These are phyloP conservation scores for Epichloe sp. DNA, from an alignment of 2,329 filamentous ascomycete genomes.

Conservation along the genomic window DNA sequence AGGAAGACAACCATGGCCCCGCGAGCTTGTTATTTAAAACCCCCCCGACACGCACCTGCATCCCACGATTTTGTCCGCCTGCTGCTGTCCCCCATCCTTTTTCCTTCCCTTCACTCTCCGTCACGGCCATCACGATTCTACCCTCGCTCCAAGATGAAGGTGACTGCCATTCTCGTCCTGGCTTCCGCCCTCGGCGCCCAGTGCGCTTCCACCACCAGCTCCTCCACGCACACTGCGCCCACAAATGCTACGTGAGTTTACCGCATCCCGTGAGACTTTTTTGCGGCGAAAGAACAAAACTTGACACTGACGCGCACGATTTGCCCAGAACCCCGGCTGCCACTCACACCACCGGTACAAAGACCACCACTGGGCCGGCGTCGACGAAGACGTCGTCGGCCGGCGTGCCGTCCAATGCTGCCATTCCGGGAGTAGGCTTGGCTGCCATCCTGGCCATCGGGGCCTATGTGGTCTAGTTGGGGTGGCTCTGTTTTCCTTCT, in stretches of 20 bases:
- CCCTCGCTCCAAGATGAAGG: not conserved
- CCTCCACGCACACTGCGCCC: not conserved
- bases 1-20: too few relatives aligned
- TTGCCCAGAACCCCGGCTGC: not conserved
- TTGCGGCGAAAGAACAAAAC: too few relatives aligned
- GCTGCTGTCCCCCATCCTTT: too few relatives aligned
- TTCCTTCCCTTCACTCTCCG: too few relatives aligned
- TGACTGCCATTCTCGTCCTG: not conserved
- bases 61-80: too few relatives aligned
- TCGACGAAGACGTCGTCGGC: not conserved
- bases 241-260: not conserved
- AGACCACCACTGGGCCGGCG: not conserved
- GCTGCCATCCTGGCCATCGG: not conserved
- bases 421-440: not conserved
- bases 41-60: too few relatives aligned
- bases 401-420: not conserved
- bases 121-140: too few relatives aligned
- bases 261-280: too few relatives aligned
- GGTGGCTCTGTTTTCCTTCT: too few relatives aligned
- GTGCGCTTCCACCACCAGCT: not conserved
- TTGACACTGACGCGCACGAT: too few relatives aligned
- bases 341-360: not conserved
- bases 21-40: too few relatives aligned
- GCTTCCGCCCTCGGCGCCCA: not conserved
- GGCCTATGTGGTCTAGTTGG: not conserved